Percentiles rank a stretch among this genome's conserved stretches.
Conservation (phyloP, 108 stramenopile species). For the Cyclotella kingstonii region DNA sequence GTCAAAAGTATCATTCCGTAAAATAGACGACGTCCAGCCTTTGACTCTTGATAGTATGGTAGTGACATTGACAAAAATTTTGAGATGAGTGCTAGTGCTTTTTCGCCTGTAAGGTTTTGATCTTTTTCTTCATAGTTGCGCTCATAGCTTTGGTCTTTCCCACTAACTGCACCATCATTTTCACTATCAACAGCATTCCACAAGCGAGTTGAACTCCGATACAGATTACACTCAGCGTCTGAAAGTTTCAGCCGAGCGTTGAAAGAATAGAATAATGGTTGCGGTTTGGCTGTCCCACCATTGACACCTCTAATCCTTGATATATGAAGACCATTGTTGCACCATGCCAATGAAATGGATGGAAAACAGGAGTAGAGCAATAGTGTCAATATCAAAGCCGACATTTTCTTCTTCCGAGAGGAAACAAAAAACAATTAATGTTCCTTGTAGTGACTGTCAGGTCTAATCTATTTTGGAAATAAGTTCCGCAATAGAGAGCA, state of each 20-base stretch:
- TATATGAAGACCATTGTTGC: constrained; percentile 3
- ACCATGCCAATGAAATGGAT: background rate
- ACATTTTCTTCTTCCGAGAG: too few species aligned
- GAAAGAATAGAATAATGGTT: too few species aligned
- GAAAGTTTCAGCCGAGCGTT: too few species aligned
- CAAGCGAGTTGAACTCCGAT: too few species aligned
- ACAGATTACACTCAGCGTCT: too few species aligned
- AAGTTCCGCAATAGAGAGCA: too few species aligned
- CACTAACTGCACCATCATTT: constrained; percentile 1
- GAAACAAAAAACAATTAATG: too few species aligned
- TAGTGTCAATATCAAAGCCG: too few species aligned
- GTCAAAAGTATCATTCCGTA: constrained; percentile 79
- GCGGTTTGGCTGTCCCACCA: too few species aligned
- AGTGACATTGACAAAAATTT: constrained; percentile 82
- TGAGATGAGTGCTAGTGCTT: constrained; percentile 28
- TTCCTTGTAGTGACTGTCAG: too few species aligned
- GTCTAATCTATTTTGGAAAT: too few species aligned
- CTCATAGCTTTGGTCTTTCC: constrained; percentile 1
- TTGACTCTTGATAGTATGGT: constrained; percentile 87
- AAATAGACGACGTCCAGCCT: constrained; percentile 68
- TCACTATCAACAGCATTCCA: background rate
- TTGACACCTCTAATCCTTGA: too few species aligned
- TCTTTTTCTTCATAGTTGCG: background rate
- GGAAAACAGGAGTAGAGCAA: background rate
- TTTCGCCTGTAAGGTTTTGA: constrained; percentile 18